Percentiles rank a stretch among this genome's conserved stretches.
phyloP scores from a whole-genome alignment of 2,329 filamentous ascomycete species.

The Diplocarpon mali region DNA sequence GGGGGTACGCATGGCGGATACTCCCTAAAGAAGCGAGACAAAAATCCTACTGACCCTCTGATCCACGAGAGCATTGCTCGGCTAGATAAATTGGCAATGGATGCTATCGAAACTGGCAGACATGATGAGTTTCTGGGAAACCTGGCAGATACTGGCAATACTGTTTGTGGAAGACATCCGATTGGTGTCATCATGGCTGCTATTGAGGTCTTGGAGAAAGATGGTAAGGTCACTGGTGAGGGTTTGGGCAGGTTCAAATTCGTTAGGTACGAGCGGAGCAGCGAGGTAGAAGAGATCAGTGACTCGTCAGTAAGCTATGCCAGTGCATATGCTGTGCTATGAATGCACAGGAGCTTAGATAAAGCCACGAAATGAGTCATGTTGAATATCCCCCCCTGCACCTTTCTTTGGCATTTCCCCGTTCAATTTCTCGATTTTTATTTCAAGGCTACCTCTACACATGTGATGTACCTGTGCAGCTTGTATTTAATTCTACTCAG shows the following conservation, averaged over 20 bases:
- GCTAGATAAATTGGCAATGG: conserved; percentile 74
- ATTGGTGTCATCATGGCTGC: conserved; percentile 90
- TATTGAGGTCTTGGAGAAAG: conserved; percentile 49
- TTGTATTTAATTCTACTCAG: no score
- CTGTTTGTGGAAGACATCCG: conserved; percentile 87
- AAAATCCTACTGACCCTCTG: conserved; percentile 31
- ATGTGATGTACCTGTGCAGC: no score
- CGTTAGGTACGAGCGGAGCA: conserved; percentile 79
- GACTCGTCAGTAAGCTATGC: conserved; percentile 94
- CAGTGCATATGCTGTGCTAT: conserved; percentile 72
- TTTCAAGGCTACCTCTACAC: not conserved
- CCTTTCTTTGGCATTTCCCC: not conserved
- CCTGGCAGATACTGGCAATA: conserved; percentile 67
- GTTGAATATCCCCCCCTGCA: not conserved
- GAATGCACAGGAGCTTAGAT: not conserved
- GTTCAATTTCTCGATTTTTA: not conserved
- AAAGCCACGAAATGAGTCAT: not conserved
- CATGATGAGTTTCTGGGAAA: conserved; percentile 61
- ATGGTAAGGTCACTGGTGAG: conserved; percentile 28
- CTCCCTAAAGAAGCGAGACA: conserved; percentile 23
- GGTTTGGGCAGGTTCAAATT: conserved; percentile 48
- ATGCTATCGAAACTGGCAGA: conserved; percentile 66
- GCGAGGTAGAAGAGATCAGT: conserved; percentile 50
- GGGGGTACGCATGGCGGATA: conserved; percentile 27
- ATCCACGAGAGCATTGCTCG: conserved; percentile 80